These are phyloP conservation scores for Sporothrix luriei DNA, from an alignment of 2,329 filamentous ascomycete species.

Conservation along the genomic window DNA sequence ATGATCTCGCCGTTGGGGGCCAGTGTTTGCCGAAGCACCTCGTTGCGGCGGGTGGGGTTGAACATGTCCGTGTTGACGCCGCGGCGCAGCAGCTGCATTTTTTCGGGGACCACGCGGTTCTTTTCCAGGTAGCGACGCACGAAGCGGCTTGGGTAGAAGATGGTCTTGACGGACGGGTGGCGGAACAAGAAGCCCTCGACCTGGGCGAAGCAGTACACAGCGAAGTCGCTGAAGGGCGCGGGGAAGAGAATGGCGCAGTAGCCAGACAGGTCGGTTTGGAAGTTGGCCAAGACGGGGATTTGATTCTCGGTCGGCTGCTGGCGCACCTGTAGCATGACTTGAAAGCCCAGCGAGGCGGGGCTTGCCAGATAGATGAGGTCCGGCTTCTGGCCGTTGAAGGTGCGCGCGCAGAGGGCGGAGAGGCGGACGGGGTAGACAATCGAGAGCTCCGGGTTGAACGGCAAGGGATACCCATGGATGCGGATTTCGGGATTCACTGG, in stretches of 20 bases:
- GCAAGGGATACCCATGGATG: constrained; percentile 65
- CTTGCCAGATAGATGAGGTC: constrained; percentile 71
- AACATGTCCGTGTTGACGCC: constrained; percentile 68
- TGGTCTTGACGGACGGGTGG: constrained; percentile 62
- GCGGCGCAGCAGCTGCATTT: constrained; percentile 63
- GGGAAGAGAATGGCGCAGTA: constrained; percentile 73
- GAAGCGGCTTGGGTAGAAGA: constrained; percentile 69
- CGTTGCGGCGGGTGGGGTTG: constrained; percentile 56
- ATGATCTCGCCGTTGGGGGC: constrained; percentile 66
- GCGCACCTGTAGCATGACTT: constrained; percentile 68
- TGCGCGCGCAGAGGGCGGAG: constrained; percentile 60
- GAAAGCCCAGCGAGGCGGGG: constrained; percentile 69
- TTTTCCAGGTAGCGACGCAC: constrained; percentile 63
- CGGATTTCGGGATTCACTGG: constrained; percentile 54
- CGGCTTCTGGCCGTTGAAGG: constrained; percentile 58
- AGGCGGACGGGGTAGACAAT: constrained; percentile 70
- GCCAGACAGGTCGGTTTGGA: constrained; percentile 70
- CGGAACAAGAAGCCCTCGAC: constrained; percentile 70
- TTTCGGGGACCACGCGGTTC: constrained; percentile 57
- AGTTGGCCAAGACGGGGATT: constrained; percentile 66
- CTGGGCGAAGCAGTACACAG: constrained; percentile 62
- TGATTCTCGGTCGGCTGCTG: constrained; percentile 59
- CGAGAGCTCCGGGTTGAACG: constrained; percentile 71
- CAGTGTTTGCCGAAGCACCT: constrained; percentile 55
- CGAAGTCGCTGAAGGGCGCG: constrained; percentile 60